Evolutionary conservation across 2,329 filamentous ascomycete species (phyloP).

Genomic region (Fusarium luffae): DNA sequence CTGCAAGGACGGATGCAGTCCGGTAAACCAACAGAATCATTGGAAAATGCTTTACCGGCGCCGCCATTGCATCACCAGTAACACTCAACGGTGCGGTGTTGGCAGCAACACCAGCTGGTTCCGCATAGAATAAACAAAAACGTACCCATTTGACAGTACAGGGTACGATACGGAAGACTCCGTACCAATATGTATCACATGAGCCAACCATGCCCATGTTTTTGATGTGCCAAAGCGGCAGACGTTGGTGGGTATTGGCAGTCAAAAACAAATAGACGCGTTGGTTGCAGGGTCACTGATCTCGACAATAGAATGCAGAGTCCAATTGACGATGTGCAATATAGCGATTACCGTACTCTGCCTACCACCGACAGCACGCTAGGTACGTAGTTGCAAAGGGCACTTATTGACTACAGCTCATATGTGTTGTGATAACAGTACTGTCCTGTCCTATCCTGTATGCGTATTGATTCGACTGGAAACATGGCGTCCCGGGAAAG

Average conservation of each 20-base stretch:
- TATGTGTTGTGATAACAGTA: background rate
- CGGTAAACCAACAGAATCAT: constrained; percentile 21
- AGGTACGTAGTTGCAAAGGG: constrained; percentile 25
- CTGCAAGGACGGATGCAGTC: constrained; percentile 26
- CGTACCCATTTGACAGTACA: background rate
- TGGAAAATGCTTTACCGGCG: constrained; percentile 6
- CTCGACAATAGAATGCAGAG: constrained; percentile 9
- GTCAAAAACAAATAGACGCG: background rate
- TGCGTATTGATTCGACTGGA: constrained; percentile 6
- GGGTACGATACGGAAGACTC: background rate
- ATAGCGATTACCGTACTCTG: constrained; percentile 1
- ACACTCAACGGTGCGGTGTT: constrained; percentile 12
- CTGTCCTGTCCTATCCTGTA: background rate
- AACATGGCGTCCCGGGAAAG: constrained; percentile 26
- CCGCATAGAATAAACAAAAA: background rate
- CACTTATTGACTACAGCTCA: background rate
- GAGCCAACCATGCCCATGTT: background rate
- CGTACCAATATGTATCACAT: constrained; percentile 3
- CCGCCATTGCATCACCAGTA: constrained; percentile 42
- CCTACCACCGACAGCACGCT: background rate
- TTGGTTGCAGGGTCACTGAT: background rate
- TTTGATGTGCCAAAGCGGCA: background rate
- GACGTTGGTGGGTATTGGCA: background rate
- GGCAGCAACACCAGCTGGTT: background rate
- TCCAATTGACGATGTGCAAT: background rate